These are phyloP conservation scores for Byssoonygena ceratinophila DNA, from an alignment of 2,329 filamentous ascomycete genomes.

Conservation along the genomic window DNA sequence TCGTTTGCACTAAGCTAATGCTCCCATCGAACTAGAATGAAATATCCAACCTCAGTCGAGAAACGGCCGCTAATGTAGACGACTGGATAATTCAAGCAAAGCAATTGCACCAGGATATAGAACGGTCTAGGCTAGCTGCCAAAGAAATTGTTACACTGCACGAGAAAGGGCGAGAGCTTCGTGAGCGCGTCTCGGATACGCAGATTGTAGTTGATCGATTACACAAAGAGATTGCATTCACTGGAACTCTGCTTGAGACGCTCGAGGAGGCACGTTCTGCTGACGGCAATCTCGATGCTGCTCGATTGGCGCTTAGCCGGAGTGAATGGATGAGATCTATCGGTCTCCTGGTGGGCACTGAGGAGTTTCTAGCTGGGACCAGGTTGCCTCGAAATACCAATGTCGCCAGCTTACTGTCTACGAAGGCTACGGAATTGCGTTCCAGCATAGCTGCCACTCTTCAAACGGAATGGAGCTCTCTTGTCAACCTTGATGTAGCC, in stretches of 20 bases:
- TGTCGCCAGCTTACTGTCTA: slow-evolving; percentile 48
- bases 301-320: slow-evolving; percentile 36
- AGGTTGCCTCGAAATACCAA: slow-evolving; percentile 28
- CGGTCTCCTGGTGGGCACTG: slow-evolving; percentile 39
- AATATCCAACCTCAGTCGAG: slow-evolving; percentile 64
- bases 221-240: slow-evolving; percentile 51
- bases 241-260: slow-evolving; percentile 42
- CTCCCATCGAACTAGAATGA: slow-evolving; percentile 45
- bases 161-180: slow-evolving; percentile 54
- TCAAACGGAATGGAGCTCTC: slow-evolving; percentile 57
- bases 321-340: slow-evolving; percentile 41
- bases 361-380: slow-evolving; percentile 23
- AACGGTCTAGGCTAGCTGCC: slow-evolving; percentile 65
- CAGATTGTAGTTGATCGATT: slow-evolving; percentile 46
- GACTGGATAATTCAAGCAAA: slow-evolving; percentile 79
- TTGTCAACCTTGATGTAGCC: slow-evolving; percentile 54
- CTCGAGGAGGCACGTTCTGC: slow-evolving; percentile 44
- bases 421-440: slow-evolving; percentile 56
- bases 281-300: slow-evolving; percentile 40
- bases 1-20: slow-evolving; percentile 3
- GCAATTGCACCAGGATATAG: slow-evolving; percentile 73
- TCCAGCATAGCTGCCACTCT: slow-evolving; percentile 56
- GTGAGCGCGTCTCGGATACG: slow-evolving; percentile 54
- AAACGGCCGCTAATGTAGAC: slow-evolving; percentile 68
- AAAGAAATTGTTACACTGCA: slow-evolving; percentile 70